These are phyloP conservation scores for Picea sitchensis DNA, from an alignment of 75 land plant species.

Conservation along the genomic window DNA sequence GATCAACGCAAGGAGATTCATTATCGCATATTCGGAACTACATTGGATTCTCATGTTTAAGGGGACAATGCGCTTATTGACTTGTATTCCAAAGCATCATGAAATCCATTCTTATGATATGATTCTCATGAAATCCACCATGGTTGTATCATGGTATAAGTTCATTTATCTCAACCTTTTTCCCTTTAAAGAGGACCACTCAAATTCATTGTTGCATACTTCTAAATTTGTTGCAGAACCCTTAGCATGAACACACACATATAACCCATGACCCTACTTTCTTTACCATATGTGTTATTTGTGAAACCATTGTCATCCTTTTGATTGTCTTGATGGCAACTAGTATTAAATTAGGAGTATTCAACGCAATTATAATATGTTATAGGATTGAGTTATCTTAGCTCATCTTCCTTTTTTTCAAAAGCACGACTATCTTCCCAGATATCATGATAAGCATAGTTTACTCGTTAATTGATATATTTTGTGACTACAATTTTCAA, in stretches of 20 bases:
- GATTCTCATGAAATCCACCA: too few species aligned
- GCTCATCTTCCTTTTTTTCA: neutral
- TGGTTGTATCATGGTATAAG: too few species aligned
- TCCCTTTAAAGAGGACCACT: conserved; percentile 40
- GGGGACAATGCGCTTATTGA: too few species aligned
- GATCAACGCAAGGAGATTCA: too few species aligned
- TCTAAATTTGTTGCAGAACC: conserved; percentile 60
- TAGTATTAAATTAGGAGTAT: neutral
- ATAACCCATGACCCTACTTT: neutral
- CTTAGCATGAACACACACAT: conserved; percentile 10
- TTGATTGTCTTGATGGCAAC: neutral
- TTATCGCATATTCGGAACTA: too few species aligned
- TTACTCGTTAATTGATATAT: neutral
- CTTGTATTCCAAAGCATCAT: too few species aligned
- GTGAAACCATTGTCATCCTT: neutral
- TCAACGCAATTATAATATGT: neutral
- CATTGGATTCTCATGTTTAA: too few species aligned
- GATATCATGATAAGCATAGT: neutral
- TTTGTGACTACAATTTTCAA: neutral
- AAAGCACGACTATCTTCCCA: neutral
- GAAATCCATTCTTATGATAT: too few species aligned
- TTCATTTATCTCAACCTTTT: neutral
- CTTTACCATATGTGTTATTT: neutral
- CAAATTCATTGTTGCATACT: conserved; percentile 51
- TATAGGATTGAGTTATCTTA: neutral